Evolutionary conservation across 1,139 yeast genomes (phyloP), one percentile per base, ranked within the genome.

Genomic region (Saccharomycopsis crataegensis): DNA sequence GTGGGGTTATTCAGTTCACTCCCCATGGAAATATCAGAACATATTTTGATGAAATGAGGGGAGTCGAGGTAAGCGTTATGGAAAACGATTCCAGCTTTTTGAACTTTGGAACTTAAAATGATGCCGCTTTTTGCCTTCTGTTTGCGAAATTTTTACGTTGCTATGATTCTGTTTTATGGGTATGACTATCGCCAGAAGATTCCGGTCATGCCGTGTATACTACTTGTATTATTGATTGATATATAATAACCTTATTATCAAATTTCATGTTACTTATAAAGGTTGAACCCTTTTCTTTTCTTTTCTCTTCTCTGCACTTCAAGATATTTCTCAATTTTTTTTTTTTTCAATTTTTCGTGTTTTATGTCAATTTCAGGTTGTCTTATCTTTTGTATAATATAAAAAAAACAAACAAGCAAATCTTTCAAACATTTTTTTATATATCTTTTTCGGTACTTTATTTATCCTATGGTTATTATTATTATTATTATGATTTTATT

Each of bases 1-100:
- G 87, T 6, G 86, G 86, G 0, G 70, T 73, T 31, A 75, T 82
- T 50, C 82, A 81, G 63, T 78, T 81, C 54, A 79, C 86, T 0
- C 86, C 87, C 6, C 78, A 83, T 73, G 87, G 87, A 2, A 70
- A 70, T 54, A 63, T 72, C 11, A 46, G 58, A 41, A 53, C 55
- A 12, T 56, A 43, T 43, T 53, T 42, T 32, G 58, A 56, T 17
- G 52, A 49, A 8, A 33, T 31, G 12, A 46, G 43, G n/a, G 56
- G 55, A 5, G 40, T 52, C 16, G 59, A 56, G 46, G 51, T 57
- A 11, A 54, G 57, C 43, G 46, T 54, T 7, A 49, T 56, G 54
- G 58, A 55, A 31, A 50, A 49, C 41, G 48, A 47, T 6, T 28
- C 50, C 16, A 28, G 8, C 12, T 42, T 42, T 14, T 9, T 11